phyloP scores from a whole-genome alignment of 768 basidiomycete genomes.

The Panaeolus cyanescens region DNA sequence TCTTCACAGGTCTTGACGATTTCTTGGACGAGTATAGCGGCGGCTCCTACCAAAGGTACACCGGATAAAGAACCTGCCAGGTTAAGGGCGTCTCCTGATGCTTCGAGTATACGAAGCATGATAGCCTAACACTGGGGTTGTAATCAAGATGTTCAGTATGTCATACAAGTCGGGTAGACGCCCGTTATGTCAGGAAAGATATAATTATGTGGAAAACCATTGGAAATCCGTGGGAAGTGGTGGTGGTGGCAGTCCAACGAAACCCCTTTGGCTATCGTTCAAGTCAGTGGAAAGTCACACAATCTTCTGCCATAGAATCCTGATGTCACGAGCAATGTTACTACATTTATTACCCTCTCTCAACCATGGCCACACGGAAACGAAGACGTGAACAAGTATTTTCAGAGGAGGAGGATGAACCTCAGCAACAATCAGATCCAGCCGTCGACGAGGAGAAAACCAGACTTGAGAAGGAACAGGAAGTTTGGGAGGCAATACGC shows the following conservation, averaged over 20 bases:
- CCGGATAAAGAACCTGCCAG: conserved; percentile 45
- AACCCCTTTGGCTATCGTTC: not conserved
- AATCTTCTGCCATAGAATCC: not conserved
- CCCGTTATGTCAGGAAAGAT: not conserved
- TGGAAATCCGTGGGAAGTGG: not conserved
- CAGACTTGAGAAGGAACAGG: conserved; percentile 52
- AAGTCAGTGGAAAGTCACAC: not conserved
- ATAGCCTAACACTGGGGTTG: not conserved
- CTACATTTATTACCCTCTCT: not conserved
- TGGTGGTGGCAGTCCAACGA: not conserved
- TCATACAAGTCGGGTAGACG: not conserved
- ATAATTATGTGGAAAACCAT: not conserved
- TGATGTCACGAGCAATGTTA: not conserved
- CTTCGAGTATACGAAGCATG: conserved; percentile 23
- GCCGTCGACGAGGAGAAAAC: conserved; percentile 26
- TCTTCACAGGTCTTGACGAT: conserved; percentile 48
- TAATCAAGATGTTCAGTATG: not conserved
- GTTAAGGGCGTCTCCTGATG: conserved; percentile 33
- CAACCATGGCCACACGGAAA: conserved; percentile 42
- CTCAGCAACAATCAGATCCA: conserved; percentile 11
- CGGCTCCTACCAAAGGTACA: conserved; percentile 47
- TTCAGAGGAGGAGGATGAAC: conserved; percentile 25
- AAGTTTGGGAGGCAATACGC: conserved; percentile 73
- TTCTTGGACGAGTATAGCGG: conserved; percentile 42
- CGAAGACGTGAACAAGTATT: conserved; percentile 48